These are phyloP conservation scores for Kregervanrija pseudodelftensis DNA, from an alignment of 805 yeast species.

Conservation along the genomic window DNA sequence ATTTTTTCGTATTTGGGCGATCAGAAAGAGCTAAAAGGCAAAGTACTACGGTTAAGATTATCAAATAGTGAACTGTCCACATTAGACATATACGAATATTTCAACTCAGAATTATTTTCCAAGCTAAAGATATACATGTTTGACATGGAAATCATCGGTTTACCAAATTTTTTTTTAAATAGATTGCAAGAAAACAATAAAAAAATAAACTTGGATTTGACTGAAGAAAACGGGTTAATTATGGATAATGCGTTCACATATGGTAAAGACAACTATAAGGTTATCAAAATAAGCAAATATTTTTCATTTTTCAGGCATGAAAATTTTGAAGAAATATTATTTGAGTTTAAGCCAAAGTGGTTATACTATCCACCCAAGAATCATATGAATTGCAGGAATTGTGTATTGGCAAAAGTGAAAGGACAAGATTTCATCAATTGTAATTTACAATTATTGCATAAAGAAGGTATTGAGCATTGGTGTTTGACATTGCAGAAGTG, in stretches of 20 bases:
- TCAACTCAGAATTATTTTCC: constrained; percentile 17
- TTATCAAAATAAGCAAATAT: constrained; percentile 21
- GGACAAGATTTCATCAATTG: constrained; percentile 31
- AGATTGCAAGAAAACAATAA: constrained; percentile 1
- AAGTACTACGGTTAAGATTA: constrained; percentile 32
- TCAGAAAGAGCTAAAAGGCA: constrained; percentile 25
- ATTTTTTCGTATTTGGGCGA: constrained; percentile 35
- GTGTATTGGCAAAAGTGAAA: constrained; percentile 31
- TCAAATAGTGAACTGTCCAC: constrained; percentile 32
- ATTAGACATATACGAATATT: constrained; percentile 34
- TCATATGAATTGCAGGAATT: constrained; percentile 37
- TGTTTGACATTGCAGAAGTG: constrained; percentile 22
- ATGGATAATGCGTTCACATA: constrained; percentile 21
- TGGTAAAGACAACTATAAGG: not conserved
- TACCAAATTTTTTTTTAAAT: not conserved
- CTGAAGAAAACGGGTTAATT: constrained; percentile 19
- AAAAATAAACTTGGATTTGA: constrained; percentile 3
- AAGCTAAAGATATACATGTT: constrained; percentile 13
- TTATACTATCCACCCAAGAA: constrained; percentile 29
- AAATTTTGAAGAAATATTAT: constrained; percentile 7
- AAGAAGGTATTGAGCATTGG: constrained; percentile 28
- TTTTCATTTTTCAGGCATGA: constrained; percentile 13
- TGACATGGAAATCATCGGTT: constrained; percentile 10
- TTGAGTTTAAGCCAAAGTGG: constrained; percentile 52
- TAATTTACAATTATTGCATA: constrained; percentile 32